Base-by-base conservation (phyloP, 768 basidiomycete genomes). In the Auriscalpium microsporum region DNA sequence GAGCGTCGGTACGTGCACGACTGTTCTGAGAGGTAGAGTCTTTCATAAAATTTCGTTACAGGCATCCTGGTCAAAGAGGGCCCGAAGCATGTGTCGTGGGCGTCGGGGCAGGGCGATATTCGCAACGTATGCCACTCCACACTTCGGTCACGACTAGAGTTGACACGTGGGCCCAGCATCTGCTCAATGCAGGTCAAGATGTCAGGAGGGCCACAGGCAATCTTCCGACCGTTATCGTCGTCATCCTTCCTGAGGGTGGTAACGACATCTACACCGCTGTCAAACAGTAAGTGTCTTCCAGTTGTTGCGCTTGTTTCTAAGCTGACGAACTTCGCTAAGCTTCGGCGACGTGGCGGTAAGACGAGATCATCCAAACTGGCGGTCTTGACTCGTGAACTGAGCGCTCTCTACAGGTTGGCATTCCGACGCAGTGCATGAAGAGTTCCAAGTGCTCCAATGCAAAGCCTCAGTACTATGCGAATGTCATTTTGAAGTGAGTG, bases 391-490 rank as follows among this genome's bases (percentile, higher is more conserved):
- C 28, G 14, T 34, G 54, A 45, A 53, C 35, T 48, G 54, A 34
- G 55, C 21, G 21, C 53, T 47, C 28, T 23, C 53, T 17, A 35
- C 63, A 86, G 82, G 75, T 78, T 62, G 90, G 90, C 23, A 81
- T 90, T 8, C 82, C 88, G 0, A 91, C 89, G 0, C 89, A 91
- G 58, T 91, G 89, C 65, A 61, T 91, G 62, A 87, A 87, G 66
- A 74, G 75, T 16, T 69, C 65, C 5, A 89, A 90, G 62, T 86
- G 85, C 63, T 76, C 69, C 59, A 71, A 77, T 4, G 88, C 86
- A 0, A 89, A 83, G 56, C 69, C 79, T 0, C 90, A 91, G 59
- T 92, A 90, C 62, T 91, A 76, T 56, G 89, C 89, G 0, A 92
- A 91, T 57, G 84, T 90, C 7, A 82, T 80, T 60, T 67, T 91